phyloP scores from a whole-genome alignment of 2,329 filamentous ascomycete genomes.

The Nigrospora sphaerica region DNA sequence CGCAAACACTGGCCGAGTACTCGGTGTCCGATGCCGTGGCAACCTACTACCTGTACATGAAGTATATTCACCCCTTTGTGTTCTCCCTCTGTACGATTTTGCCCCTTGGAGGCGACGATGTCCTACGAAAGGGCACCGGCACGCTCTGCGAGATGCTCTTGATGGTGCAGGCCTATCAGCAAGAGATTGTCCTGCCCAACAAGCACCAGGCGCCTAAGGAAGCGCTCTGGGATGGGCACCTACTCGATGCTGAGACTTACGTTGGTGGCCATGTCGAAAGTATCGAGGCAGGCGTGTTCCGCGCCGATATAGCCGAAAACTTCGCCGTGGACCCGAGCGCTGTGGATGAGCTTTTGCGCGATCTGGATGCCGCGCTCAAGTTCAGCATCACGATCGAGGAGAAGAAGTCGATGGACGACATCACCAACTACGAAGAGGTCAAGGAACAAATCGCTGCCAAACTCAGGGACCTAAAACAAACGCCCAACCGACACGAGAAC shows the following conservation, averaged over 20 bases:
- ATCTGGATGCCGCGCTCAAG: conserved; percentile 80
- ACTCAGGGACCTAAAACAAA: conserved; percentile 67
- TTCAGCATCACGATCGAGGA: conserved; percentile 84
- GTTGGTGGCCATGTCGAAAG: conserved; percentile 98
- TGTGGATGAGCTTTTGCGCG: conserved; percentile 78
- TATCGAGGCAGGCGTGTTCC: conserved; percentile 96
- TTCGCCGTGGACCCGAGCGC: conserved; percentile 86
- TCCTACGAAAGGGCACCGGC: conserved; percentile 89
- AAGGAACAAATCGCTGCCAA: conserved; percentile 72
- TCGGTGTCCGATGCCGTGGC: conserved; percentile 98
- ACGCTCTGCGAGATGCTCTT: conserved; percentile 99
- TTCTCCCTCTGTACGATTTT: conserved; percentile 98
- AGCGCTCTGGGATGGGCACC: conserved; percentile 91
- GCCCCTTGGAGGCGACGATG: conserved; percentile 86
- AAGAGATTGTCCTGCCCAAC: conserved; percentile 88
- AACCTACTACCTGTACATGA: conserved; percentile 99
- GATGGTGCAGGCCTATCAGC: conserved; percentile 95
- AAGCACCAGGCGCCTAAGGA: conserved; percentile 90
- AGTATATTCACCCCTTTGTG: conserved; percentile 99
- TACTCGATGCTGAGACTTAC: conserved; percentile 95
- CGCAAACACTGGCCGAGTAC: conserved; percentile 92
- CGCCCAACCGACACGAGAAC: conserved; percentile 75
- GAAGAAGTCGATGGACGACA: conserved; percentile 72
- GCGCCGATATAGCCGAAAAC: conserved; percentile 89
- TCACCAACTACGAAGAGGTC: conserved; percentile 77